Conservation (phyloP, 768 basidiomycete species). For the Suillus decipiens region DNA sequence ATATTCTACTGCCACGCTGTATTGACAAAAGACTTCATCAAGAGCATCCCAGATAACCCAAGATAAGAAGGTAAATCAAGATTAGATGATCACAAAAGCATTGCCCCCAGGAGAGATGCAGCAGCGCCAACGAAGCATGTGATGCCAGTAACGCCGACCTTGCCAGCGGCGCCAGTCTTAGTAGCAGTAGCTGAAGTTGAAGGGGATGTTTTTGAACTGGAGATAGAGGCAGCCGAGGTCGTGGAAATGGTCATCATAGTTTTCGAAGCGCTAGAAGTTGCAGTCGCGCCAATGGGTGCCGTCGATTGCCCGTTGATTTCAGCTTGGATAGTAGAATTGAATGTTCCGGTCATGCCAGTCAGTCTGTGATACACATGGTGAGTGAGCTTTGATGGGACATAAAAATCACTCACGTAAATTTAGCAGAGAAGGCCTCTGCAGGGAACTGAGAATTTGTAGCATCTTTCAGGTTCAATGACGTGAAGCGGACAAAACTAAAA, state of each 20-base stretch:
- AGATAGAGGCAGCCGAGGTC: background rate
- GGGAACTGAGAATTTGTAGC: slow-evolving; percentile 52
- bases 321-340: slow-evolving; percentile 53
- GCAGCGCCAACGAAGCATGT: slow-evolving; percentile 25
- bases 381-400: background rate
- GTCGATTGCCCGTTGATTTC: slow-evolving; percentile 65
- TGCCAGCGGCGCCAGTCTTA: slow-evolving; percentile 21
- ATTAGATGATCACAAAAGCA: slow-evolving; percentile 20
- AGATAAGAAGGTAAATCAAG: background rate
- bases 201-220: slow-evolving; percentile 5
- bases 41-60: slow-evolving; percentile 4
- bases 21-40: slow-evolving; percentile 14
- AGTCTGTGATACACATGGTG: slow-evolving; percentile 44
- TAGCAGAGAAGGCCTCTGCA: slow-evolving; percentile 74
- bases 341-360: slow-evolving; percentile 69
- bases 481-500: slow-evolving; percentile 74
- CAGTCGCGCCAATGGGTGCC: slow-evolving; percentile 51
- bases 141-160: slow-evolving; percentile 20
- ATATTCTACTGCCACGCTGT: slow-evolving; percentile 2
- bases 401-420: slow-evolving; percentile 59
- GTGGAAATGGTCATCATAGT: background rate
- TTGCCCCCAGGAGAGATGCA: slow-evolving; percentile 24
- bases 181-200: slow-evolving; percentile 14
- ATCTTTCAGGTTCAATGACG: slow-evolving; percentile 59
- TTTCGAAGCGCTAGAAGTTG: slow-evolving; percentile 27